These are phyloP conservation scores for Ogataea pilisensis DNA, from an alignment of 805 yeast genomes.

Conservation along the genomic window DNA sequence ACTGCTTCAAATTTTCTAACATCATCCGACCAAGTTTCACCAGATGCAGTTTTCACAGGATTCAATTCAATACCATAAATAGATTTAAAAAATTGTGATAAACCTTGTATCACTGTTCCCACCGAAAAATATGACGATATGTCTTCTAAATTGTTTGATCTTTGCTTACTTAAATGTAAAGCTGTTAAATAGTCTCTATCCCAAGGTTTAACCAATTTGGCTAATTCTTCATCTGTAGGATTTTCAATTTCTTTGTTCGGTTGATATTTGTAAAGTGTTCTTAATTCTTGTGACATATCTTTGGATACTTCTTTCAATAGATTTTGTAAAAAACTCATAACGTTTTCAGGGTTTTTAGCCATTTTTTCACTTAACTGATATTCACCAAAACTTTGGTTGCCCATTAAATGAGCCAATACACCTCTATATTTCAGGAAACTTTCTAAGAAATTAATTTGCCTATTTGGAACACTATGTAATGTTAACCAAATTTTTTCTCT, in stretches of 20 bases:
- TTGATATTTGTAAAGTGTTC: slow-evolving; percentile 34
- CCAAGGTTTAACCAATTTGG: slow-evolving; percentile 72
- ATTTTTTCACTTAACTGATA: slow-evolving; percentile 86
- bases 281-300: slow-evolving; percentile 58
- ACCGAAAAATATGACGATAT: slow-evolving; percentile 75
- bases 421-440: slow-evolving; percentile 63
- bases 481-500: slow-evolving; percentile 73
- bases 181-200: slow-evolving; percentile 67
- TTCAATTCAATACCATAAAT: slow-evolving; percentile 76
- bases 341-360: slow-evolving; percentile 81
- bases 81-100: slow-evolving; percentile 61
- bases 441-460: slow-evolving; percentile 59
- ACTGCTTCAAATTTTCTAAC: slow-evolving; percentile 79
- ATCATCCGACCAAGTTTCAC: slow-evolving; percentile 87
- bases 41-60: slow-evolving; percentile 57
- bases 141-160: slow-evolving; percentile 38
- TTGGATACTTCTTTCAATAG: slow-evolving; percentile 49
- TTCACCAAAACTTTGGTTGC: slow-evolving; percentile 64
- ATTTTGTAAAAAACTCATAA: slow-evolving; percentile 59
- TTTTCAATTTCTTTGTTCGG: slow-evolving; percentile 17
- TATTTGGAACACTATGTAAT: slow-evolving; percentile 58
- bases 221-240: slow-evolving; percentile 36
- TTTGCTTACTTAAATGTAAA: slow-evolving; percentile 27
- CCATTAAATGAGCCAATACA: slow-evolving; percentile 67
- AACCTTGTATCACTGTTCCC: slow-evolving; percentile 82